A percentile compares a stretch with the other conserved stretches of the same genome.
Evolutionary conservation across 805 yeast species (phyloP).

Genomic region (Saccharomycopsis sp.): DNA sequence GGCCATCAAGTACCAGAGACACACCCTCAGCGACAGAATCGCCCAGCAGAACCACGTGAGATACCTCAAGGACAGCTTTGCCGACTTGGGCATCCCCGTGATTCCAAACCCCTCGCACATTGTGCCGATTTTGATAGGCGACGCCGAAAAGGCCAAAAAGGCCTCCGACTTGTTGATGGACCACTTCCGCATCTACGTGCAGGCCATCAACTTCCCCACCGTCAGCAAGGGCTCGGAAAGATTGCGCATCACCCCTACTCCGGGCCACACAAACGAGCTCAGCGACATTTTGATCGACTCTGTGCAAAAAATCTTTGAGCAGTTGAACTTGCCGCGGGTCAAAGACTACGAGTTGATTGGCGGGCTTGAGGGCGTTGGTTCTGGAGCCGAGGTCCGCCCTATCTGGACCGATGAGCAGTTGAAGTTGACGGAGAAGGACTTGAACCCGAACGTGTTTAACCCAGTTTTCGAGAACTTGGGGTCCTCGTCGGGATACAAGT

Average conservation of each 20-base stretch:
- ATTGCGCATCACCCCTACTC: conserved; percentile 97
- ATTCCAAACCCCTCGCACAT: conserved; percentile 97
- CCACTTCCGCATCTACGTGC: conserved; percentile 85
- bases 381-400: conserved; percentile 43
- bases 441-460: conserved; percentile 60
- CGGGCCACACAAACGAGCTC: conserved; percentile 79
- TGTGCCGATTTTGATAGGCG: conserved; percentile 91
- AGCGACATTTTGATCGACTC: conserved; percentile 73
- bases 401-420: conserved; percentile 87
- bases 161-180: conserved; percentile 87
- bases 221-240: conserved; percentile 95
- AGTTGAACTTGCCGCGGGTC: conserved; percentile 67
- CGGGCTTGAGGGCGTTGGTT: conserved; percentile 91
- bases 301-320: conserved; percentile 71
- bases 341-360: conserved; percentile 73
- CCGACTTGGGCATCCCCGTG: conserved; percentile 78
- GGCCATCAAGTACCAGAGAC: conserved; percentile 79
- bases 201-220: conserved; percentile 97
- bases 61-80: conserved; percentile 71
- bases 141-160: conserved; percentile 82
- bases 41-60: conserved; percentile 80
- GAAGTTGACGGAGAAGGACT: conserved; percentile 49
- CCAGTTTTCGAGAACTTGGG: conserved; percentile 59
- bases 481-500: conserved; percentile 55
- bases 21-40: conserved; percentile 69